Evolutionary conservation across 257 asterid genomes (phyloP), one percentile per base, ranked within the genome.

Genomic region (Ilex asprella): DNA sequence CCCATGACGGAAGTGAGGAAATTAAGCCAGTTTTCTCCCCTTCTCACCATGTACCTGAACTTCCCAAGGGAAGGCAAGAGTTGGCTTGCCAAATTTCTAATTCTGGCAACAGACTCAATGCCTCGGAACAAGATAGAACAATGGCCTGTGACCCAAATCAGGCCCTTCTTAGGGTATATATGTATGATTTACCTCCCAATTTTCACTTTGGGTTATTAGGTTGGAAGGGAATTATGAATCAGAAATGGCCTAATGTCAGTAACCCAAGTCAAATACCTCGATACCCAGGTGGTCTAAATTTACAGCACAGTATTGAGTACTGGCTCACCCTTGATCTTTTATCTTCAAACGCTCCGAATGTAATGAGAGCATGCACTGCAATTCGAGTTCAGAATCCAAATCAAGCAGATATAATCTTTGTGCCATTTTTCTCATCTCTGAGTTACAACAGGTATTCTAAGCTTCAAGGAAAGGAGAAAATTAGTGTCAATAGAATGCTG

Each of bases 241-340:
- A 81, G 67, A 77, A 69, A 30, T 86, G 97, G 97, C 97, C 94
- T 73, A 66, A 30, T 66, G 58, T 82, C 13, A 61, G 67, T 71
- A 60, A 71, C 39, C 66, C 41, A 10, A 70, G 43, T 62, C 55
- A 30, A 39, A 41, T 81, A 21, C 97, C 95, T 16, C 62, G 84
- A 1, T 89, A 89, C 70, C 94, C 94, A 0, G 95, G 95, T 30
- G 97, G 95, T 6, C 73, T 90, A 59, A 87, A 85, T 65, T 55
- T 75, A 31, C 97, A 87, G 70, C 96, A 87, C 31, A 89, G 97
- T 53, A 68, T 61, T 0, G 97, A 82, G 65, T 84, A 89, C 62
- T 89, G 95, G 95, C 86, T 89, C 6, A 79, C 95, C 1, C 87
- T 89, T 11, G 97, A 89, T 61, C 91, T 89, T 58, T 81, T 89